Base-by-base conservation (phyloP, 805 yeast genomes). In the Teunomyces kruisii region DNA sequence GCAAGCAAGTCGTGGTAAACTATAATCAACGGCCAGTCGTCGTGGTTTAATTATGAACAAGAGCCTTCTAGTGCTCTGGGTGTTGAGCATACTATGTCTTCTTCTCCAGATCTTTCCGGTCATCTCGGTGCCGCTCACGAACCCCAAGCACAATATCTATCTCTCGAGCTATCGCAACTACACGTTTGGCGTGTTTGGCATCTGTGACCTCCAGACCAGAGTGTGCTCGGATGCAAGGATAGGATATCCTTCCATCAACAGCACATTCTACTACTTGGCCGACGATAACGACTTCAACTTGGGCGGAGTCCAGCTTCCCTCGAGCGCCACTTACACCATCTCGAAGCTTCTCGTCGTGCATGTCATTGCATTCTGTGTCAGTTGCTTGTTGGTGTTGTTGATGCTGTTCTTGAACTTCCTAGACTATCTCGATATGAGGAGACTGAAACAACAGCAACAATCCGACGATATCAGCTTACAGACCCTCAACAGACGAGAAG, bases 101-200 rank as follows among this genome's bases (percentile, higher is more conserved):
- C 62, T 59, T 10, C 49, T 72, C 14, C 75, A 72, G 54, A 52
- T 72, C 10, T 58, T 72, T 13, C 70, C 73, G 27, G 68, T 72
- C 30, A 60, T 72, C 19, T 63, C 74, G 8, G 77, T 72, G 9
- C 77, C 77, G 5, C 45, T 72, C n/a, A 46, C 52, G 5, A 40
- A 43, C 8, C 54, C 58, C 3, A 46, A 48, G 35, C 56, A 58
- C 39, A 48, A 50, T 13, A 49, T 72, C 29, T 59, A 58, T 43
- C 54, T 72, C 16, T 65, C 74, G 14, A 54, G 54, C 22, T 68
- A 57, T 45, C 55, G 57, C 31, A 61, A 66, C 48, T 51, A 59
- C 38, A 57, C 67, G n/a, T 72, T 64, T 55, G 77, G 77, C 1
- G 75, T 72, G n/a, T 67, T 71, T 53, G 77, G 77, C 2, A 50